Evolutionary conservation across 139 green algal species (phyloP).

Genomic region (Chlamydomonas incerta): DNA sequence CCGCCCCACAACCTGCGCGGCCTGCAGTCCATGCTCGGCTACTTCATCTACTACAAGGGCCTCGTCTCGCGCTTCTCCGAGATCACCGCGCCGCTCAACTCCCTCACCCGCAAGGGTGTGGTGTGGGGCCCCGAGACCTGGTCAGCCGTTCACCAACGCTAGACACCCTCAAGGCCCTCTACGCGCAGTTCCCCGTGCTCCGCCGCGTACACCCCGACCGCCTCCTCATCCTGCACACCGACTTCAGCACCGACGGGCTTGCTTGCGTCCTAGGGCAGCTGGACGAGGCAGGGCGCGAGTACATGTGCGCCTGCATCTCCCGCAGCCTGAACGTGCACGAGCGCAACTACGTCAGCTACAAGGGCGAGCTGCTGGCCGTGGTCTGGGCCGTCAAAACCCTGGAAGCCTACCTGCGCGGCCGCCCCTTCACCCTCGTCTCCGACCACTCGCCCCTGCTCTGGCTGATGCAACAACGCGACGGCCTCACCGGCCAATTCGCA

Average conservation of each 20-base stretch:
- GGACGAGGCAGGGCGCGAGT: slow-evolving; percentile 37
- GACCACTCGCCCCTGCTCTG: slow-evolving; percentile 46
- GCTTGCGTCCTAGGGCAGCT: slow-evolving; percentile 54
- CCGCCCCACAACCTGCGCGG: neutral
- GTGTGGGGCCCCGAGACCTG: neutral
- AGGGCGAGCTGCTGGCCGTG: slow-evolving; percentile 53
- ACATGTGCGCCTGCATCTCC: slow-evolving; percentile 23
- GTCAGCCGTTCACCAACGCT: neutral
- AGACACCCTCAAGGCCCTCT: slow-evolving; percentile 14
- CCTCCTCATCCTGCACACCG: neutral
- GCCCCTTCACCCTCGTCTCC: slow-evolving; percentile 33
- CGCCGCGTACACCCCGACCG: neutral
- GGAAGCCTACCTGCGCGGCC: slow-evolving; percentile 9
- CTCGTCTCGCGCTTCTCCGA: neutral
- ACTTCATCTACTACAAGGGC: neutral
- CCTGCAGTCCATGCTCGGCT: slow-evolving; percentile 16
- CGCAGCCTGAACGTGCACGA: slow-evolving; percentile 39
- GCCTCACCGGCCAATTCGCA: slow-evolving; percentile 32
- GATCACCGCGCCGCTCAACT: neutral
- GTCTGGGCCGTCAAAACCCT: no score
- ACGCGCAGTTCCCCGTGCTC: neutral
- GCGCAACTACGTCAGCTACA: slow-evolving; percentile 10
- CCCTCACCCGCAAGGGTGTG: neutral
- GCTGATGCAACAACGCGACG: slow-evolving; percentile 25
- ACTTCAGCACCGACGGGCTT: slow-evolving; percentile 24